These are phyloP conservation scores for Dendrobium chrysotoxum DNA, from an alignment of 106 monocot genomes.

Conservation along the genomic window DNA sequence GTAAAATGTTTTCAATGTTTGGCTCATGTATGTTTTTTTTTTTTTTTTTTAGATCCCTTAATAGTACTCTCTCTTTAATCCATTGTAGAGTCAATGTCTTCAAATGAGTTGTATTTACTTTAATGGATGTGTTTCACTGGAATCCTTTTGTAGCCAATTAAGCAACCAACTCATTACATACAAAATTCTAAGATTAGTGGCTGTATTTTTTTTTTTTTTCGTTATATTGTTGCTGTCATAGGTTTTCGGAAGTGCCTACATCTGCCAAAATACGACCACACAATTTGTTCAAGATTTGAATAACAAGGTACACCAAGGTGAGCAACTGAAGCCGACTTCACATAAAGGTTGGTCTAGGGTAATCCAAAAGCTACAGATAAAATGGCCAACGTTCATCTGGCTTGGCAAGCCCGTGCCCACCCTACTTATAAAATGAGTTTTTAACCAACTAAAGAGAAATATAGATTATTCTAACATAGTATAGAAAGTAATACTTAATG, in stretches of 20 bases:
- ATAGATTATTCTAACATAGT: neutral
- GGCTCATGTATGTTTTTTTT: too few relatives aligned
- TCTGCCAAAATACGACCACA: neutral
- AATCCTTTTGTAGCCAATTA: neutral
- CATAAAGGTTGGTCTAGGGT: neutral
- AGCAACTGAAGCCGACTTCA: neutral
- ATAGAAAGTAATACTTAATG: neutral
- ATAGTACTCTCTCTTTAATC: too few relatives aligned
- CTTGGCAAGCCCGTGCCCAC: neutral
- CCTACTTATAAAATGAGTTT: neutral
- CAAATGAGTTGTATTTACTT: too few relatives aligned
- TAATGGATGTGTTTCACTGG: neutral
- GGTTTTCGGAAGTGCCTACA: neutral
- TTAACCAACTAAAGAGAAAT: neutral
- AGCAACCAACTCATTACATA: too few relatives aligned
- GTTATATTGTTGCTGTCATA: neutral
- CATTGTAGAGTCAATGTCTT: too few relatives aligned
- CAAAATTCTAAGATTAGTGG: neutral
- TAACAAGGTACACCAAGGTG: neutral
- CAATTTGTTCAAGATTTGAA: neutral
- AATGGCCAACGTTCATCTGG: neutral
- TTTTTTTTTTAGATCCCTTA: too few relatives aligned
- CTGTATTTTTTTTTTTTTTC: neutral
- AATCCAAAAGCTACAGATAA: neutral
- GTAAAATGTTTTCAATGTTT: too few relatives aligned